Base-by-base conservation (phyloP, 805 yeast genomes). In the Diddensiella santjacobensis region DNA sequence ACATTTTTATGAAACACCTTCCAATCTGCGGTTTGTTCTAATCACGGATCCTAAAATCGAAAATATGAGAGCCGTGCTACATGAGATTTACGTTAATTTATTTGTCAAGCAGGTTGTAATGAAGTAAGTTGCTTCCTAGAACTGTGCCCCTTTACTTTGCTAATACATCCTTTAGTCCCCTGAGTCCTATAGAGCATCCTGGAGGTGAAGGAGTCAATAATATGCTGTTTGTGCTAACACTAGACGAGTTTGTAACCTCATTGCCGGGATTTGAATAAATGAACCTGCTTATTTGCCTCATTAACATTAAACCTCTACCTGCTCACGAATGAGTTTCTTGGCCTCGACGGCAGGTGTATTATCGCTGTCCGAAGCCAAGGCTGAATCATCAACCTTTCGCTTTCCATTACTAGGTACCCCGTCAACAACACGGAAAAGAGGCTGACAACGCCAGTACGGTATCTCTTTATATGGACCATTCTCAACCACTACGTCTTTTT, bases 391-490 rank as follows among this genome's bases (percentile, higher is more conserved):
- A 10, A n/a, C 29, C 5, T 40, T 42, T 11, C 54, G 46, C 40
- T 59, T 57, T 20, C 68, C 68, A 35, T 63, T 63, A 30, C 63
- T 57, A 24, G 60, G 54, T 1, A 78, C 80, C 19, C 98, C 98
- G 63, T 87, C 78, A 1, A 91, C 96, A 2, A 83, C 81, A 58
- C 99, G 75, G 73, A 91, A 91, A 63, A 87, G 85, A 1, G 99
- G 99, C 68, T 91, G 99, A 55, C 96, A 82, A 59, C 98, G 77
- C 98, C 98, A 91, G 64, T 84, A 89, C 1, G 99, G 98, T 13
- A 91, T 79, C 3, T 74, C 77, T 63, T 81, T 80, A 64, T 93
- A 91, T 11, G 73, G 58, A 0, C 95, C 96, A 90, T 95, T 84
- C 20, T 67, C 61, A 0, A 67, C 69, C 1, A 84, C 73, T 3